Evolutionary conservation across 2,329 filamentous ascomycete species (phyloP).

Genomic region (Tolypocladium ophioglossoides): DNA sequence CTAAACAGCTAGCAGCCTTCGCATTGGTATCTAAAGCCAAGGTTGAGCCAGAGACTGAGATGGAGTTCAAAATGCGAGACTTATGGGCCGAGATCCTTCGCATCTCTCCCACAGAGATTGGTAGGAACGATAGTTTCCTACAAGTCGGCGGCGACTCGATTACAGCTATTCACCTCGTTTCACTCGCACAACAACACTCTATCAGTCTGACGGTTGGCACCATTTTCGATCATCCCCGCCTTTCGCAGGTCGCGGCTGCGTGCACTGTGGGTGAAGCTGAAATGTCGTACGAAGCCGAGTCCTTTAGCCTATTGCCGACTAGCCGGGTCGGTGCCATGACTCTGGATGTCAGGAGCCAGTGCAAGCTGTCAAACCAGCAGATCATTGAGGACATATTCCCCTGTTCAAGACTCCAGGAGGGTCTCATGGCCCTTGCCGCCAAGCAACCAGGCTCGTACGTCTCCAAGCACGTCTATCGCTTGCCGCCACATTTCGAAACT

Average conservation of each 20-base stretch:
- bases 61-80: not conserved
- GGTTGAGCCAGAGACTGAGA: not conserved
- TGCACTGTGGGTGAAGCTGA: not conserved
- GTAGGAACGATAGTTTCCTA: not conserved
- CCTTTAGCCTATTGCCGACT: not conserved
- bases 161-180: conserved; percentile 1
- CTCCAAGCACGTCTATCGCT: conserved; percentile 14
- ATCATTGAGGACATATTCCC: conserved; percentile 23
- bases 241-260: not conserved
- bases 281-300: not conserved
- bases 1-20: not conserved
- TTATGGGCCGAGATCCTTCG: conserved; percentile 4
- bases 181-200: not conserved
- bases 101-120: not conserved
- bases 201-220: not conserved
- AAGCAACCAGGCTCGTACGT: conserved; percentile 23
- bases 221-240: not conserved
- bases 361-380: not conserved
- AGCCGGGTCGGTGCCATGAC: not conserved
- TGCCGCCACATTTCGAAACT: conserved; percentile 10
- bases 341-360: not conserved
- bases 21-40: conserved; percentile 1
- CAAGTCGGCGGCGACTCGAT: conserved; percentile 7
- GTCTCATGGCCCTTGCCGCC: conserved; percentile 22
- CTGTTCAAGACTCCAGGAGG: conserved; percentile 26